These are phyloP conservation scores for Laguncularia racemosa DNA, from an alignment of 345 rosid species.

Conservation along the genomic window DNA sequence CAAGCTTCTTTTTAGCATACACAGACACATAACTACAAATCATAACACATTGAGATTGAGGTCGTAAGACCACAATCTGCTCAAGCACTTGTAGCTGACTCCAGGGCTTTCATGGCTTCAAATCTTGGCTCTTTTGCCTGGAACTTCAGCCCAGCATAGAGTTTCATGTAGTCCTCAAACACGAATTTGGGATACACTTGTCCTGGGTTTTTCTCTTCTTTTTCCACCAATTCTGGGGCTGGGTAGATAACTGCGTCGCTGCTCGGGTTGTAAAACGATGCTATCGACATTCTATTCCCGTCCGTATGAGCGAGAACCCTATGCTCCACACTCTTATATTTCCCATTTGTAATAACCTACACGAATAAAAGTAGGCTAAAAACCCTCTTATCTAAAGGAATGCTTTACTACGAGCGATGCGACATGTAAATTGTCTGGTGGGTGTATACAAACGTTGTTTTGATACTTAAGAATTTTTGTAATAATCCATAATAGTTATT, in stretches of 20 bases:
- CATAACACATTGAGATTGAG: too few relatives aligned
- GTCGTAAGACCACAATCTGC: neutral
- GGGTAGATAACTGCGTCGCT: conserved; percentile 73
- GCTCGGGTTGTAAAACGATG: conserved; percentile 91
- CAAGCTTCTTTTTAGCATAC: too few relatives aligned
- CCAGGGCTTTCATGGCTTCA: conserved; percentile 57
- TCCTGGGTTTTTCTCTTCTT: conserved; percentile 24
- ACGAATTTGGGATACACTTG: conserved; percentile 74
- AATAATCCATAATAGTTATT: too few relatives aligned
- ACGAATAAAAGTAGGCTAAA: too few relatives aligned
- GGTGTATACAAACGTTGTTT: too few relatives aligned
- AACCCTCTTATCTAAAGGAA: too few relatives aligned
- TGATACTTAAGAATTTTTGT: too few relatives aligned
- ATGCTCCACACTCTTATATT: conserved; percentile 81
- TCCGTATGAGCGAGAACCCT: conserved; percentile 64
- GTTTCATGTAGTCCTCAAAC: conserved; percentile 92
- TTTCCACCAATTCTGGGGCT: conserved; percentile 44
- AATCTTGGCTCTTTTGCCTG: too few relatives aligned
- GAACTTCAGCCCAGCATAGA: conserved; percentile 63
- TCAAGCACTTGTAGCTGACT: conserved; percentile 25
- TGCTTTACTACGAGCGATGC: too few relatives aligned
- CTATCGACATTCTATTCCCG: conserved; percentile 83
- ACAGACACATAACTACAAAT: too few relatives aligned
- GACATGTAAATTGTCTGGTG: too few relatives aligned
- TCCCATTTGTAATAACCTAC: conserved; percentile 87